Evolutionary conservation across 2,329 filamentous ascomycete genomes (phyloP).

Genomic region (Fusarium citri): DNA sequence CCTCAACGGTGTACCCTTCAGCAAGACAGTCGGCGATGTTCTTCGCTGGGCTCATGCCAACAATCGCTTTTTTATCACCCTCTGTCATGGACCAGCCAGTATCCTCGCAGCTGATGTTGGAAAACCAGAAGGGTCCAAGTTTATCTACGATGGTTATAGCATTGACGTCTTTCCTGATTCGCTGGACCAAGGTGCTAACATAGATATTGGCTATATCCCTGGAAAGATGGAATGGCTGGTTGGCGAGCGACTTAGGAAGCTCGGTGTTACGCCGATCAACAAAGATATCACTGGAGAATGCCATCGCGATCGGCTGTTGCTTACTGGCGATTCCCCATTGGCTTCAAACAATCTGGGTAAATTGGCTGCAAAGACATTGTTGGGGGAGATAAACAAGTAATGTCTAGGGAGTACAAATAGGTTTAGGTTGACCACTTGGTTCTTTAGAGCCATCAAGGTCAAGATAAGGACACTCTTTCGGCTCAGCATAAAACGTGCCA

Average conservation of each 20-base stretch:
- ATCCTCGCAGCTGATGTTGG: neutral
- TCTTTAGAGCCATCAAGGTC: neutral
- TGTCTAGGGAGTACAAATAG: too few relatives aligned
- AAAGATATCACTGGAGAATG: conserved; percentile 6
- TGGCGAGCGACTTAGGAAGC: neutral
- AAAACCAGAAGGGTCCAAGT: neutral
- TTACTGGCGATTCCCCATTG: neutral
- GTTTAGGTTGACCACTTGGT: too few relatives aligned
- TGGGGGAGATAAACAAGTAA: neutral
- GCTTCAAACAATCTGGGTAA: conserved; percentile 4
- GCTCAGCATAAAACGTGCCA: neutral
- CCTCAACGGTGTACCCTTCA: neutral
- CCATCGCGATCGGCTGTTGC: neutral
- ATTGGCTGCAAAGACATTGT: neutral
- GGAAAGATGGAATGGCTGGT: conserved; percentile 16
- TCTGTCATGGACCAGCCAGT: neutral
- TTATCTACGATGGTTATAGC: conserved; percentile 1
- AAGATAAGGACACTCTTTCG: neutral
- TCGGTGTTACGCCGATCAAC: neutral
- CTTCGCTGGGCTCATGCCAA: conserved; percentile 4
- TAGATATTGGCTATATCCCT: conserved; percentile 7
- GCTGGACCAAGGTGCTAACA: neutral
- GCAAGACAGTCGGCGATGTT: neutral
- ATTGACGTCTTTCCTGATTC: conserved; percentile 5
- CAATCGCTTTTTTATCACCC: neutral